These are phyloP conservation scores for Penicillium capsulatum DNA, from an alignment of 2,329 filamentous ascomycete genomes.

Conservation along the genomic window DNA sequence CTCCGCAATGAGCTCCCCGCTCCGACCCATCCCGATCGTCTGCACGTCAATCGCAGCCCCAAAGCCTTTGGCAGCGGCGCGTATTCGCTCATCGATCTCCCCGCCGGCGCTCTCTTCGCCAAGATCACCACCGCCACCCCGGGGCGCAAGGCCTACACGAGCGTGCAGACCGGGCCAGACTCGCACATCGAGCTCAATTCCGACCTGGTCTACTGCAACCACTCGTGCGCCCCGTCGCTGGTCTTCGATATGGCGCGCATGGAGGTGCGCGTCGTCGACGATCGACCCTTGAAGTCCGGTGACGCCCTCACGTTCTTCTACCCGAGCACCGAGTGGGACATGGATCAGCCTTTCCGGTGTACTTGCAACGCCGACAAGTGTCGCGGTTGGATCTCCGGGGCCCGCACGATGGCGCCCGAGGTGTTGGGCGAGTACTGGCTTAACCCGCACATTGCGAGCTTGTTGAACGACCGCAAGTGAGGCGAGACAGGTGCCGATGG, in stretches of 20 bases:
- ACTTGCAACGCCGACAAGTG: conserved; percentile 41
- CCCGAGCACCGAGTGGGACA: conserved; percentile 49
- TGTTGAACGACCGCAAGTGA: conserved; percentile 26
- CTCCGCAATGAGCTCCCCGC: conserved; percentile 8
- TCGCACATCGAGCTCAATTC: conserved; percentile 55
- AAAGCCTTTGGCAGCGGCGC: conserved; percentile 40
- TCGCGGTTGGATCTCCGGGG: conserved; percentile 39
- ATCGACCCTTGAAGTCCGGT: conserved; percentile 38
- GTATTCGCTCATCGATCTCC: conserved; percentile 48
- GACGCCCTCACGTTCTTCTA: conserved; percentile 49
- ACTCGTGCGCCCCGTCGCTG: conserved; percentile 51
- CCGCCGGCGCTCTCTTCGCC: conserved; percentile 48
- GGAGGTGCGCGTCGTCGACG: conserved; percentile 39
- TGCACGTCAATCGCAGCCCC: conserved; percentile 30
- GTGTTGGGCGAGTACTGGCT: conserved; percentile 40
- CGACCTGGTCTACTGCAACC: conserved; percentile 56
- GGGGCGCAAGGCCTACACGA: conserved; percentile 47
- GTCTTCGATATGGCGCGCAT: conserved; percentile 51
- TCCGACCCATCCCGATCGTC: conserved; percentile 27
- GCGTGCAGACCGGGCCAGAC: conserved; percentile 48
- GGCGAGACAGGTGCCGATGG: not conserved
- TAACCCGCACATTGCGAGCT: conserved; percentile 40
- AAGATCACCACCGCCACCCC: conserved; percentile 47
- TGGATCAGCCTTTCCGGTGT: conserved; percentile 46
- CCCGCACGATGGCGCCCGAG: conserved; percentile 33